A percentile compares a stretch with the other conserved stretches of the same genome.
Conservation (phyloP, 2,329 filamentous ascomycete genomes). For the Fusarium devonianum region DNA sequence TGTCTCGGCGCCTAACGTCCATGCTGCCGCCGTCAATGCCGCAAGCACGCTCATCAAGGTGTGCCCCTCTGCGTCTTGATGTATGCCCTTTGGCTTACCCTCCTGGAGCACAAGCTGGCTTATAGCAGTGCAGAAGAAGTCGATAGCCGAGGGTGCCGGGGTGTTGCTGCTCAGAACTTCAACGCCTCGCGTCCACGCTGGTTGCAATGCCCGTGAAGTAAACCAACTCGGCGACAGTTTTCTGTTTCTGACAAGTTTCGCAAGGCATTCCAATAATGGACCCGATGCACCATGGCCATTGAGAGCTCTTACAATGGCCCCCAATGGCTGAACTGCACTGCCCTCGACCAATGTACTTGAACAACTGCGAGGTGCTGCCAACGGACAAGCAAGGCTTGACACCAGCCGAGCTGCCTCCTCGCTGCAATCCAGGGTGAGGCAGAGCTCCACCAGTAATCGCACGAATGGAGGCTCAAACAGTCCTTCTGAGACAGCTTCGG, state of each 20-base stretch:
- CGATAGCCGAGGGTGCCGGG: conserved; percentile 30
- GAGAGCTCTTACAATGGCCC: conserved; percentile 25
- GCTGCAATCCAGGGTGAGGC: conserved; percentile 36
- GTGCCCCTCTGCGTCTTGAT: conserved; percentile 31
- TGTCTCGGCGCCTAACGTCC: conserved; percentile 22
- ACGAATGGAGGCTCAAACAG: conserved; percentile 43
- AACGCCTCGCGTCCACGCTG: conserved; percentile 39
- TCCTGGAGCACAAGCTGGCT: conserved; percentile 29
- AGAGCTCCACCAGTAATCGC: conserved; percentile 42
- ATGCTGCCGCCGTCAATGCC: conserved; percentile 40
- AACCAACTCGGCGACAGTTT: conserved; percentile 38
- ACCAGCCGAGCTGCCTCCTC: conserved; percentile 43
- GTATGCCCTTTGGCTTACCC: background rate
- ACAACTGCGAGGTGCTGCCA: conserved; percentile 26
- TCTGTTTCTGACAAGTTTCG: conserved; percentile 27
- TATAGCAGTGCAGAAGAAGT: conserved; percentile 39
- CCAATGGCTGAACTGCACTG: conserved; percentile 34
- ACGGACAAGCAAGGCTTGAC: conserved; percentile 18
- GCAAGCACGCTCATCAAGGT: conserved; percentile 43
- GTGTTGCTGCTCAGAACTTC: conserved; percentile 35
- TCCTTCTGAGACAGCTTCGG: conserved; percentile 42
- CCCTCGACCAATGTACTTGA: conserved; percentile 27
- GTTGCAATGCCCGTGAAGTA: conserved; percentile 34
- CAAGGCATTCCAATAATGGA: conserved; percentile 36
- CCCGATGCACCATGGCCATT: conserved; percentile 11